These are phyloP conservation scores for Diphasiastrum complanatum DNA, from an alignment of 83 land plant genomes.

Conservation along the genomic window DNA sequence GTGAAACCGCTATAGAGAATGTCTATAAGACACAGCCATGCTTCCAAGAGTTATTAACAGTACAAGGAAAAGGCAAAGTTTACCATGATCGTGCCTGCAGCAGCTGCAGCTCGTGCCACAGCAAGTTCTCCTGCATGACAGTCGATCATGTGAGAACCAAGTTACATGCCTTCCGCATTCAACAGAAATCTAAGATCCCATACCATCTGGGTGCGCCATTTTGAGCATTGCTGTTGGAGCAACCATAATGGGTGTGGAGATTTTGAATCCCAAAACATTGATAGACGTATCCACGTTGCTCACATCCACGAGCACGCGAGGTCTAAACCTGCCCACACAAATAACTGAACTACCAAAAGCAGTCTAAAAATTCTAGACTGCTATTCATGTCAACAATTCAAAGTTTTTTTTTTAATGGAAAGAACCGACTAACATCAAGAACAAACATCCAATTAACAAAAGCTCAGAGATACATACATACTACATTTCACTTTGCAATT, in stretches of 20 bases:
- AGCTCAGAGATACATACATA: background rate
- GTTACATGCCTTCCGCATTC: background rate
- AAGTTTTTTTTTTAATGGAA: no score
- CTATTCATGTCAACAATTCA: no score
- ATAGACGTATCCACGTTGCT: slow-evolving; percentile 61
- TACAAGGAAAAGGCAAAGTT: slow-evolving; percentile 1
- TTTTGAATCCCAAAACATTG: slow-evolving; percentile 78
- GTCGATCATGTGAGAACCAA: background rate
- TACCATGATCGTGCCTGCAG: slow-evolving; percentile 95
- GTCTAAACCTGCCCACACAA: slow-evolving; percentile 57
- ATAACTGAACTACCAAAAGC: background rate
- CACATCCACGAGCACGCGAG: slow-evolving; percentile 88
- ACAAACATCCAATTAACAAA: background rate
- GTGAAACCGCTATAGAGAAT: no score
- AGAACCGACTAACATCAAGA: background rate
- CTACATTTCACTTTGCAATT: background rate
- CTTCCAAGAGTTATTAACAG: no score
- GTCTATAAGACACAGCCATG: no score
- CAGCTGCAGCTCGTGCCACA: slow-evolving; percentile 81
- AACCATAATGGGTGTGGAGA: slow-evolving; percentile 95
- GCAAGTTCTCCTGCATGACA: slow-evolving; percentile 69
- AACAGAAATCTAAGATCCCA: background rate
- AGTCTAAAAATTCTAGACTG: background rate
- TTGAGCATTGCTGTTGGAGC: slow-evolving; percentile 97
- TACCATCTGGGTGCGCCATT: slow-evolving; percentile 99